Evolutionary conservation across 148 eudicot species (phyloP), one percentile per base, ranked within the genome.

Genomic region (Cornus florida): DNA sequence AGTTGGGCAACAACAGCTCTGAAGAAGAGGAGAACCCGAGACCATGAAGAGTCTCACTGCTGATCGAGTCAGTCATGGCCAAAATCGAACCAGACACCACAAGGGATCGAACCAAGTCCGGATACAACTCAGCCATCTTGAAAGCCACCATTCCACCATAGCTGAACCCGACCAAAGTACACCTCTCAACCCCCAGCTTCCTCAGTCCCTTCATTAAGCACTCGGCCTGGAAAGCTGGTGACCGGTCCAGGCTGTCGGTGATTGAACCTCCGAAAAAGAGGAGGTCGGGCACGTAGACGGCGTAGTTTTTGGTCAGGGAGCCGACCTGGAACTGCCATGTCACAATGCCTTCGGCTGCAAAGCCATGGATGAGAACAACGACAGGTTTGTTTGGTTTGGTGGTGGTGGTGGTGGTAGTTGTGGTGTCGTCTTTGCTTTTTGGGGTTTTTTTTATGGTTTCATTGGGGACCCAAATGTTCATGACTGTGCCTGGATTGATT

Each of bases 71-170:
- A 0, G 98, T 92, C 98, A 96, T 96, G 0, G 99, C 92, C 67
- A 96, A 38, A 0, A 96, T 87, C 43, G 99, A 93, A 3, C 99
- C 99, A 1, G 99, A 92, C 2, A 96, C 86, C 77, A 93, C 97
- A 79, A 91, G 1, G 3, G 86, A 90, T 60, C 82, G 82, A 5
- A 93, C 98, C 78, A 93, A 35, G 10, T 92, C 94, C 2, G 99
- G 99, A 71, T 80, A 78, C 75, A 82, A 16, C 83, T 93, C 94
- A 23, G 97, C 98, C 87, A 93, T 22, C 90, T 93, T 91, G 71
- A 95, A 95, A 2, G 92, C 96, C 50, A 95, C 98, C 98, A 95
- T 92, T 0, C 98, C 97, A 0, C 99, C 99, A 67, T 95, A 95
- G 69, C 99, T 95, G 35, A 95, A 95, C 71, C 97, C 99, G 6